Base-by-base conservation (phyloP, 2,329 filamentous ascomycete species). In the Trichoderma arundinaceum region DNA sequence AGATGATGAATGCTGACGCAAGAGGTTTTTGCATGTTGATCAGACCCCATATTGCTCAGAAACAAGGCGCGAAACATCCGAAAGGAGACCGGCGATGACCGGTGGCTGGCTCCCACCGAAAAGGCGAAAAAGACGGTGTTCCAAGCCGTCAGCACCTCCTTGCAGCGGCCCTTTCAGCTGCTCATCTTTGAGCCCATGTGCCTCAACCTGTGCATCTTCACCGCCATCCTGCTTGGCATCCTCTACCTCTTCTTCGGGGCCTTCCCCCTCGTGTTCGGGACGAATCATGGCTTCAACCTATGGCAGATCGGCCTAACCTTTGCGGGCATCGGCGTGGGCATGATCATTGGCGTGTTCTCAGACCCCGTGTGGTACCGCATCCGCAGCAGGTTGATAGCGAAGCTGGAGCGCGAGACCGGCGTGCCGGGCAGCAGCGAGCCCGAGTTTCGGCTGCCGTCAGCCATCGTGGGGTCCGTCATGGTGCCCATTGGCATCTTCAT, bases 221-320 rank as follows among this genome's bases (percentile, higher is more conserved):
- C 91, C 0, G 92, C 92, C 44, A 86, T 97, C 62, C 81, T 97
- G n/a, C 82, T 97, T 7, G 94, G 93, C 5, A 90, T 96, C 51
- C 80, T 97, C 2, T 97, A 97, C 74, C 86, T 97, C 44, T 96
- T 96, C 81, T 96, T 96, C 75, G 92, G 92, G 19, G 92, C 93
- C 0, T 96, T 97, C 72, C 86, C 90, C 5, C 80, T 96, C 51
- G 88, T 97, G 15, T 97, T 97, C 73, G 76, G 82, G 32, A 85
- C 83, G 51, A 88, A 90, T 53, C 90, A 96, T 75, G 88, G 86
- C 19, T 93, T 97, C 79, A 87, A 86, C 61, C 80, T 92, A 10
- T 95, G 90, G 83, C 90, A 96, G 77, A 82, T 86, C 10, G 94
- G 93, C n/a, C 79, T 95, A 65, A 84, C 88, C 13, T 97, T 97